Base-by-base conservation (phyloP, 2,329 filamentous ascomycete genomes). In the Rhinocladiella mackenziei region DNA sequence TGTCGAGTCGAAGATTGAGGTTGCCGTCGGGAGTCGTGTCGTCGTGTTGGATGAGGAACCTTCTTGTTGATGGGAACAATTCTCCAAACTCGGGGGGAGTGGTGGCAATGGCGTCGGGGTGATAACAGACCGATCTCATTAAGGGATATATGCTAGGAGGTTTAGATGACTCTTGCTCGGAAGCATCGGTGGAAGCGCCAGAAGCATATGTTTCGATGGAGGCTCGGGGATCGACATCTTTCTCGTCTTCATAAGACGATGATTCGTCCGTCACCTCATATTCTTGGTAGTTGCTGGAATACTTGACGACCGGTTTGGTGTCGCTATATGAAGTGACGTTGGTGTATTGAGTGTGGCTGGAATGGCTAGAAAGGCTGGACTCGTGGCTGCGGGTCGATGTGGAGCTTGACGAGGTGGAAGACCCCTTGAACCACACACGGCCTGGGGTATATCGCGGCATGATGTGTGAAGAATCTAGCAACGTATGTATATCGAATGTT, bases 1-100 rank as follows among this genome's bases (percentile, higher is more conserved):
- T 91, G 62, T 95, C 89, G 46, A 97, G 76, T 22, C 89, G 83
- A 45, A 98, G 75, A 62, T 97, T 97, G 88, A 96, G 94, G 72
- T 96, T 95, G 25, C 91, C 91, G 62, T 98, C 91, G 3, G 83
- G 68, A 0, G 89, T 92, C 36, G 86, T 80, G 65, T 96, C 88
- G 62, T 97, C 92, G 62, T 97, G 91, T 19, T 85, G 81, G 60
- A 98, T 88, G 25, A 80, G 79, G 39, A 97, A 70, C 43, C 86
- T 79, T 62, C 88, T 81, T 55, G 83, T 77, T 6, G 89, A 94
- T 8, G 92, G 91, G 64, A 96, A 98, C 40, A 94, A 77, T 41
- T 82, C 76, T 18, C 81, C 83, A 63, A 97, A 97, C 55, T 89
- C 83, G 46, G 83, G 75, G 3, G 91, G 84, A 1, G 83, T 89